Base-by-base conservation (phyloP, 768 basidiomycete genomes). In the Polyporus arcularius region DNA sequence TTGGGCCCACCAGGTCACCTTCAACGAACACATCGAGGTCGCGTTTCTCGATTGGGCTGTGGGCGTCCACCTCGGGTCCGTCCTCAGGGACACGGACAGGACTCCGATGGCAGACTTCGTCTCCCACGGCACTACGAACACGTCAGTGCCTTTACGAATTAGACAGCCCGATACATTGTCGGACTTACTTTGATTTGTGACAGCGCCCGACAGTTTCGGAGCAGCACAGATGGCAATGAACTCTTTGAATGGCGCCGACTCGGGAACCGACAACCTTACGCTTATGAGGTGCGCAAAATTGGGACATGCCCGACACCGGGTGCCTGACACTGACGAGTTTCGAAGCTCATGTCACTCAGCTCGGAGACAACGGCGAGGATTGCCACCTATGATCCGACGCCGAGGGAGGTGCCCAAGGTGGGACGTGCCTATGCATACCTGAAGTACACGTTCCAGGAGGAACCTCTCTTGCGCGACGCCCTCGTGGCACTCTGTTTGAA, bases 401-500 rank as follows among this genome's bases (percentile, higher is more conserved):
- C 77, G 39, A 79, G 82, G 65, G 69, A 75, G 12, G 86, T 87
- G 2, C 81, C 78, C n/a, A 58, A 56, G 1, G 80, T 89, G 40
- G 89, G 90, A 1, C 83, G 83, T 48, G 81, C 84, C 38, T 83
- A 88, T 68, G 89, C 82, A 9, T 76, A 82, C 60, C 69, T 91
- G 57, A 80, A 82, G 58, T 90, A 89, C 73, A 80, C 75, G 51
- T 90, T 91, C 73, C 79, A 76, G 46, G 78, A 87, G 51, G 83
- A 83, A 61, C 68, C 75, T 39, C 82, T 90, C 55, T 72, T 91
- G 64, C 78, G 87, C 18, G 82, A 90, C 68, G 79, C 82, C 4
- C 74, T 90, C 59, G 74, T 91, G 42, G 79, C 90, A 7, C 77
- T 92, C 55, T 86, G 81, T 69, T 75, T 92, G 64, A 90, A 90